These are phyloP conservation scores for Cyberlindnera maclurae DNA, from an alignment of 805 yeast genomes.

Conservation along the genomic window DNA sequence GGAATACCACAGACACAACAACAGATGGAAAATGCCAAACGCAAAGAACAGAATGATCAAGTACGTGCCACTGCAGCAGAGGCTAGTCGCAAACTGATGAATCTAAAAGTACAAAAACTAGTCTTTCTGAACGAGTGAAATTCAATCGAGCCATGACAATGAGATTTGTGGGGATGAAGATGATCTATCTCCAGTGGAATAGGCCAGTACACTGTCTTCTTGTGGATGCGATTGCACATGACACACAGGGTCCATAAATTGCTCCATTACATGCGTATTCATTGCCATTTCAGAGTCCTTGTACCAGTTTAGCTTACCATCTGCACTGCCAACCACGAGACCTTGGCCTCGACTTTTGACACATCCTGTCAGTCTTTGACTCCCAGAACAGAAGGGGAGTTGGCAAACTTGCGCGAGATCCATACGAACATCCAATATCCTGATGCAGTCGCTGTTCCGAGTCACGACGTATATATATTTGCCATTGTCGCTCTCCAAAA, in stretches of 20 bases:
- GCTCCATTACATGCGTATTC: background rate
- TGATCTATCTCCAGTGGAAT: conserved; percentile 16
- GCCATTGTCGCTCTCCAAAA: conserved; percentile 30
- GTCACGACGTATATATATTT: conserved; percentile 28
- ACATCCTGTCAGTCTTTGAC: conserved; percentile 22
- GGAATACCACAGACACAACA: conserved; percentile 1
- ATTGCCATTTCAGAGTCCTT: conserved; percentile 21
- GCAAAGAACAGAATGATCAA: conserved; percentile 4
- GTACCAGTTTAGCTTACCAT: conserved; percentile 17
- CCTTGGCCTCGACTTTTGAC: conserved; percentile 20
- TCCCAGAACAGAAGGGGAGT: conserved; percentile 6
- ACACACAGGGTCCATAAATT: conserved; percentile 7
- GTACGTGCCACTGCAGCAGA: conserved; percentile 15
- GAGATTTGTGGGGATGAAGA: conserved; percentile 7
- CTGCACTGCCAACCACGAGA: conserved; percentile 22
- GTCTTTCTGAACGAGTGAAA: conserved; percentile 20
- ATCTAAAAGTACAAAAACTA: conserved; percentile 22
- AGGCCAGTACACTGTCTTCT: conserved; percentile 13
- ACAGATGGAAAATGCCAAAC: conserved; percentile 6
- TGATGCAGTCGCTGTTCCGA: conserved; percentile 25
- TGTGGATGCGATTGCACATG: conserved; percentile 11
- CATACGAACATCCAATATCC: conserved; percentile 31
- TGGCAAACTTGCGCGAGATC: conserved; percentile 10
- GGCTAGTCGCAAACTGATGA: conserved; percentile 19
- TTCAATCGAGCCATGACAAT: conserved; percentile 2